These are phyloP conservation scores for Aureobasidium zeae DNA, from an alignment of 2,329 filamentous ascomycete genomes.

Conservation along the genomic window DNA sequence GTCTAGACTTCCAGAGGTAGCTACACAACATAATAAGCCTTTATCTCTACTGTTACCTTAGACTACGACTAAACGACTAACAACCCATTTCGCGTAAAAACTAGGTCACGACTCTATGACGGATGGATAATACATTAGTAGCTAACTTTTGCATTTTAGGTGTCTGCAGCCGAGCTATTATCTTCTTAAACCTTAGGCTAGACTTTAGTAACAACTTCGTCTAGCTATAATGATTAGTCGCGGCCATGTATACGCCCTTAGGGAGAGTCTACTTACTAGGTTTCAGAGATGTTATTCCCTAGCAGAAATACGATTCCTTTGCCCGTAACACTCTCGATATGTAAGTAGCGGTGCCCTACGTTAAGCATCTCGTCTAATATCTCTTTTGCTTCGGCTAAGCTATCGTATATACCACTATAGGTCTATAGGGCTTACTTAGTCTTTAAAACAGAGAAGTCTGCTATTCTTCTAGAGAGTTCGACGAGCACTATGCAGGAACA, in stretches of 20 bases:
- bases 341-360: background rate
- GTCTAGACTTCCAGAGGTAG: too few relatives aligned
- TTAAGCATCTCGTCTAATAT: background rate
- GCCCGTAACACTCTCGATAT: background rate
- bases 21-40: too few relatives aligned
- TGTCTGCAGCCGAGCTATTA: slow-evolving; percentile 1
- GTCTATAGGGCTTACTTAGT: background rate
- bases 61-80: too few relatives aligned
- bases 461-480: background rate
- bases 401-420: background rate
- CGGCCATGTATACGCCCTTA: background rate
- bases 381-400: background rate
- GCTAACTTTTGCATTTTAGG: too few relatives aligned
- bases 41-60: too few relatives aligned
- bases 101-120: too few relatives aligned
- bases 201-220: slow-evolving; percentile 1
- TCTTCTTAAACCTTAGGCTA: background rate
- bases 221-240: background rate
- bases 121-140: too few relatives aligned
- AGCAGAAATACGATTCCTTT: background rate
- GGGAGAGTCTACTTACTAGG: background rate
- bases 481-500: slow-evolving; percentile 8
- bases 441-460: background rate
- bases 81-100: too few relatives aligned
- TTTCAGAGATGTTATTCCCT: background rate